A percentile compares a stretch with the other conserved stretches of the same genome.
Conservation (phyloP, 495 filamentous ascomycete genomes). For the Cudoniella acicularis region DNA sequence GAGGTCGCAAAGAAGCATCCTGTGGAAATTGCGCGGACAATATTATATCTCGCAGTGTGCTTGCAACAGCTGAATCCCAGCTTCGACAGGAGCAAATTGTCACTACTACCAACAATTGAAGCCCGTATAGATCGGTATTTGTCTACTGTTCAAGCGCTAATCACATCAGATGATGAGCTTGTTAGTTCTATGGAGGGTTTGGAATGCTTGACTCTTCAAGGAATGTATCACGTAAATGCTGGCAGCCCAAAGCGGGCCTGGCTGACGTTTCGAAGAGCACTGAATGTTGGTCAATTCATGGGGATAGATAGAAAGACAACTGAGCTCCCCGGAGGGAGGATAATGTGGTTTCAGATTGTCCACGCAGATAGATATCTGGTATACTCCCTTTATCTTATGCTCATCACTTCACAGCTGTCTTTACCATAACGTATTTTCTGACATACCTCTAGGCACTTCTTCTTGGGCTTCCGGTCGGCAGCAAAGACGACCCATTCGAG, state of each 20-base stretch:
- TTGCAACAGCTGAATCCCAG: conserved; percentile 39
- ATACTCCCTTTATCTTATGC: neutral
- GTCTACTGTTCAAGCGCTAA: conserved; percentile 33
- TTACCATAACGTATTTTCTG: neutral
- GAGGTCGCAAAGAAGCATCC: conserved; percentile 39
- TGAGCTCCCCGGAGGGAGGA: conserved; percentile 5
- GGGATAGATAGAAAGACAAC: conserved; percentile 30
- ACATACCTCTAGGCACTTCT: conserved; percentile 29
- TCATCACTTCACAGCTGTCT: neutral
- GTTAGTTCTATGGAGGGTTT: conserved; percentile 43
- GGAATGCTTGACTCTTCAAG: conserved; percentile 35
- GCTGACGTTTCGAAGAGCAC: conserved; percentile 38
- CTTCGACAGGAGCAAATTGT: conserved; percentile 25
- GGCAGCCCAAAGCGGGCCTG: conserved; percentile 44
- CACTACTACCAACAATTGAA: conserved; percentile 29
- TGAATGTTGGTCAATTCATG: conserved; percentile 42
- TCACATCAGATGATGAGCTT: conserved; percentile 48
- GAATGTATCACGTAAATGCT: conserved; percentile 38
- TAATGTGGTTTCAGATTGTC: conserved; percentile 22
- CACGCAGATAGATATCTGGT: conserved; percentile 24
- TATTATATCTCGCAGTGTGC: conserved; percentile 46
- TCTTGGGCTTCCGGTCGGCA: conserved; percentile 38
- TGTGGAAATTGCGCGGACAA: conserved; percentile 37
- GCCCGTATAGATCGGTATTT: conserved; percentile 33
- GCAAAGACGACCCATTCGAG: conserved; percentile 31